These are phyloP conservation scores for Didymella pinodella DNA, from an alignment of 2,329 filamentous ascomycete genomes.

Conservation along the genomic window DNA sequence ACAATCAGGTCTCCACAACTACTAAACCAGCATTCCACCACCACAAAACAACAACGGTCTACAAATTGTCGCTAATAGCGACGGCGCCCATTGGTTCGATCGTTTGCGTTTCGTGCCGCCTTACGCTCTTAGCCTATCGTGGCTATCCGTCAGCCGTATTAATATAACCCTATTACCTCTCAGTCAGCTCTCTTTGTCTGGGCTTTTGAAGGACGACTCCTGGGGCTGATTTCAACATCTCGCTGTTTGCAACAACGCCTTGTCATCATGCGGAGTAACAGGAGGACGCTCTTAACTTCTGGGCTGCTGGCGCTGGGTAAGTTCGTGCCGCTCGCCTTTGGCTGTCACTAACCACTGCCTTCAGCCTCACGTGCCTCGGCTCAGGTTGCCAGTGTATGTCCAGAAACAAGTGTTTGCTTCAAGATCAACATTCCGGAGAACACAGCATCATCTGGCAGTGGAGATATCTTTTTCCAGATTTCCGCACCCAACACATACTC, in stretches of 20 bases:
- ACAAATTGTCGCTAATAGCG: constrained; percentile 3
- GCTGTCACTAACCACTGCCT: constrained; percentile 24
- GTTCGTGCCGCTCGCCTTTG: constrained; percentile 3
- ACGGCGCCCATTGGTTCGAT: constrained; percentile 15
- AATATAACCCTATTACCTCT: constrained; percentile 16
- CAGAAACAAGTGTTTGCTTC: constrained; percentile 53
- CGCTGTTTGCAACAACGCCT: not conserved
- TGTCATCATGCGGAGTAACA: constrained; percentile 24
- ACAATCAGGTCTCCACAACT: constrained; percentile 13
- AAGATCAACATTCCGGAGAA: constrained; percentile 62
- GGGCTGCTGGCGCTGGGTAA: constrained; percentile 42
- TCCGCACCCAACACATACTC: constrained; percentile 60
- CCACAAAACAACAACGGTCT: constrained; percentile 18
- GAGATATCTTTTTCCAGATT: constrained; percentile 67
- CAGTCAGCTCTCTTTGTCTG: constrained; percentile 16
- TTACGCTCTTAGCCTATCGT: constrained; percentile 6
- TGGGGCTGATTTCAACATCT: not conserved
- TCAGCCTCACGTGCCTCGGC: constrained; percentile 40
- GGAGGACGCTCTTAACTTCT: constrained; percentile 24
- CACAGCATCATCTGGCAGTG: constrained; percentile 60
- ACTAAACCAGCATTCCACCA: constrained; percentile 24
- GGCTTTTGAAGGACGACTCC: not conserved
- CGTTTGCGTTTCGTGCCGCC: constrained; percentile 11
- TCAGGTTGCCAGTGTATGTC: constrained; percentile 43
- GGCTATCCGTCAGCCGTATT: constrained; percentile 17